Evolutionary conservation across 768 basidiomycete species (phyloP).

Genomic region (Terana coerulea): DNA sequence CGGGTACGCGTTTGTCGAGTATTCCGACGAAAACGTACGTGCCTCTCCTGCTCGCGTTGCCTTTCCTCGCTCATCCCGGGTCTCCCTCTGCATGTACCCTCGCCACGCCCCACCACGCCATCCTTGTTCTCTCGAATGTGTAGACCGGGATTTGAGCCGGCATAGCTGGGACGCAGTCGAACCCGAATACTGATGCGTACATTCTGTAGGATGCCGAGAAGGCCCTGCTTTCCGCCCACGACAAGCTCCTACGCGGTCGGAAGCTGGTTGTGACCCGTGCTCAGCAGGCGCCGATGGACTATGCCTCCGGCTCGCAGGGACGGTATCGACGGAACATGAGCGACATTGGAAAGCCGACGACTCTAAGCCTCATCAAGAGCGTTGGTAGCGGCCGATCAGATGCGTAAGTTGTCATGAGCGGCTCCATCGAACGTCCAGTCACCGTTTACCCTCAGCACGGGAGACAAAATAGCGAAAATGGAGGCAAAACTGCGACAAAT

Average conservation of each 20-base stretch:
- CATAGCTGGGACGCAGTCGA: background rate
- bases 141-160: slow-evolving; percentile 7
- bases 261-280: slow-evolving; percentile 91
- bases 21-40: slow-evolving; percentile 34
- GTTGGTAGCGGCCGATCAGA: slow-evolving; percentile 45
- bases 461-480: slow-evolving; percentile 89
- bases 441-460: slow-evolving; percentile 48
- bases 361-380: slow-evolving; percentile 84
- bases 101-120: background rate
- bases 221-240: slow-evolving; percentile 70
- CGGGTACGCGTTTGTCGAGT: slow-evolving; percentile 95
- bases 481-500: slow-evolving; percentile 82
- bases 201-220: slow-evolving; percentile 71
- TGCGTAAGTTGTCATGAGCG: slow-evolving; percentile 29
- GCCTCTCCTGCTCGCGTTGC: background rate
- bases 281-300: slow-evolving; percentile 65
- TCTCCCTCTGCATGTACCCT: background rate
- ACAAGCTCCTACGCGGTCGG: slow-evolving; percentile 80
- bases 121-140: background rate
- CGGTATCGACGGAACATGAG: slow-evolving; percentile 39
- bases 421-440: background rate
- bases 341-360: slow-evolving; percentile 72
- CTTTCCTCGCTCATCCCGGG: slow-evolving; percentile 5
- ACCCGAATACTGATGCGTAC: slow-evolving; percentile 6
- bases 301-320: slow-evolving; percentile 21